These are phyloP conservation scores for Aspergillus tanneri DNA, from an alignment of 2,329 filamentous ascomycete species.

Conservation along the genomic window DNA sequence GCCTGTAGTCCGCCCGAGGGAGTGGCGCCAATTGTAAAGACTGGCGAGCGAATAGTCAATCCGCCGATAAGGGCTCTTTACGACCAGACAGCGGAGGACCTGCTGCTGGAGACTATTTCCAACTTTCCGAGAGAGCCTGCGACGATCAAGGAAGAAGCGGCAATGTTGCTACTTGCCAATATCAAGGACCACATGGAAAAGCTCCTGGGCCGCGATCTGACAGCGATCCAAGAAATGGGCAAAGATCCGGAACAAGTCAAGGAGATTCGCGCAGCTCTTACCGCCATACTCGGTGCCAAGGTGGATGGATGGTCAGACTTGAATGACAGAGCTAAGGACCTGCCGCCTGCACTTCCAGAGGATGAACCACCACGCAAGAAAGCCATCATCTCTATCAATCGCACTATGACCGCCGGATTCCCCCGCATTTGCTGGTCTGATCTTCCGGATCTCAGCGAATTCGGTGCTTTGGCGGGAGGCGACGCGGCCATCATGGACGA, in stretches of 20 bases:
- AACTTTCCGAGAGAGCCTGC: slow-evolving; percentile 45
- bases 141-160: slow-evolving; percentile 48
- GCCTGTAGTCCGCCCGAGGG: slow-evolving; percentile 36
- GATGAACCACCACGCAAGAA: slow-evolving; percentile 41
- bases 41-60: slow-evolving; percentile 44
- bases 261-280: slow-evolving; percentile 45
- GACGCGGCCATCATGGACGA: slow-evolving; percentile 45
- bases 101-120: slow-evolving; percentile 45
- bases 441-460: slow-evolving; percentile 46
- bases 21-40: slow-evolving; percentile 44
- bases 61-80: slow-evolving; percentile 43
- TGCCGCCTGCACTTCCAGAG: slow-evolving; percentile 37
- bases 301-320: slow-evolving; percentile 47
- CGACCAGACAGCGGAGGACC: slow-evolving; percentile 45
- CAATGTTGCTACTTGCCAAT: slow-evolving; percentile 48
- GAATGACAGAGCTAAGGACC: slow-evolving; percentile 39
- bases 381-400: slow-evolving; percentile 43
- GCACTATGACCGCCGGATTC: slow-evolving; percentile 41
- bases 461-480: slow-evolving; percentile 36
- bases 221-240: slow-evolving; percentile 48
- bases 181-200: slow-evolving; percentile 52
- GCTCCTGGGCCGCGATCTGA: slow-evolving; percentile 44
- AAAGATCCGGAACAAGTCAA: slow-evolving; percentile 47
- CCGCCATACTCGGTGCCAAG: slow-evolving; percentile 45
- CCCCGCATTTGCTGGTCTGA: slow-evolving; percentile 45